Conservation (phyloP, 306 rosid genomes). For the Castanospermum australe region DNA sequence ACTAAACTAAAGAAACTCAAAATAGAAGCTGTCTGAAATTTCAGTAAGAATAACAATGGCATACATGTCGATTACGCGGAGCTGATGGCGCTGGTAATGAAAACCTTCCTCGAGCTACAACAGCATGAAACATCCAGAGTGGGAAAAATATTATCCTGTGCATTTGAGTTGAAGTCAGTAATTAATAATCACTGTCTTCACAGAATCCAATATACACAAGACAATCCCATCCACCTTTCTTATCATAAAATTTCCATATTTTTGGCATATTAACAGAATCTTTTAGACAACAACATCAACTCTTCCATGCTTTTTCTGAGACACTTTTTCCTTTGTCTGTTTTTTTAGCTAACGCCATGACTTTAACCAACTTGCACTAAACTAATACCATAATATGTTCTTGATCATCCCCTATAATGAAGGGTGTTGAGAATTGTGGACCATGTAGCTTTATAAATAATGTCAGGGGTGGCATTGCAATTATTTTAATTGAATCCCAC, state of each 20-base stretch:
- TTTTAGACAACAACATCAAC: background rate
- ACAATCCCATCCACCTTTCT: background rate
- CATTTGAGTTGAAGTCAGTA: conserved; percentile 24
- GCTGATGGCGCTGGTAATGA: conserved; percentile 96
- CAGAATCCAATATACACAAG: background rate
- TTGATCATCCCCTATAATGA: background rate
- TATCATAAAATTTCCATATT: background rate
- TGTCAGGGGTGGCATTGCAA: background rate
- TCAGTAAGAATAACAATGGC: conserved; percentile 28
- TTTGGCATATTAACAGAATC: background rate
- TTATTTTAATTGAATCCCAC: conserved; percentile 15
- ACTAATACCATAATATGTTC: background rate
- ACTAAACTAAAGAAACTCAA: background rate
- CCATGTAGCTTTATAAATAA: background rate
- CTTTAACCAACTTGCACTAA: background rate
- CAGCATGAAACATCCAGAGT: conserved; percentile 90
- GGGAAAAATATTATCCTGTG: conserved; percentile 84
- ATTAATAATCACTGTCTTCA: conserved; percentile 4
- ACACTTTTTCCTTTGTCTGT: background rate
- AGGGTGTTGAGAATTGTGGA: background rate
- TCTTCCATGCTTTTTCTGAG: background rate
- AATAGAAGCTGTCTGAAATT: conserved; percentile 10
- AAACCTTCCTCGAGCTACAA: conserved; percentile 97
- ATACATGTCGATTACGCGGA: conserved; percentile 93
- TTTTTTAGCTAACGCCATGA: background rate